Base-by-base conservation (phyloP, 306 rosid genomes). In the Oemleria cerasiformis region DNA sequence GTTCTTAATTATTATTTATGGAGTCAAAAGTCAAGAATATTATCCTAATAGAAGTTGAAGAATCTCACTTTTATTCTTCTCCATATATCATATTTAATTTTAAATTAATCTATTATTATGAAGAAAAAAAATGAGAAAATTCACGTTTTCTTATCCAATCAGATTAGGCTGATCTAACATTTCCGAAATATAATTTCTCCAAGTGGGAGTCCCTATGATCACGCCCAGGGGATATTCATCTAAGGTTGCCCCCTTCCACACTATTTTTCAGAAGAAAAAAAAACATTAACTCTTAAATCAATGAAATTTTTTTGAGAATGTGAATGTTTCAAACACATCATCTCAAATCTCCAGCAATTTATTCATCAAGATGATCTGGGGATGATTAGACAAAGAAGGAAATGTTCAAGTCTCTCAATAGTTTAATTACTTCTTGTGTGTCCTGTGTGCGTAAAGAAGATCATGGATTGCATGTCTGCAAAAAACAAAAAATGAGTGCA, bases 401-500 rank as follows among this genome's bases (percentile, higher is more conserved):
- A 79, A 10, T 12, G 63, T 60, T 42, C 65, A 50, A 44, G 47
- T 20, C 21, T 68, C 44, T 40, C 40, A 68, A 55, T 9, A 40
- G 42, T 70, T 19, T 56, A 55, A 16, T 10, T 67, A 40, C 17
- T 30, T 66, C 16, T 16, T 48, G 7, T 15, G 53, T 15, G 5
- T 49, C 13, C 44, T 41, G 44, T 41, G 7, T 4, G 44, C 0
- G 44, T 41, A 13, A 17, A 48, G n/a, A 48, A 1, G 20, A 19
- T 7, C 7, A 19, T 71, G 66, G 66, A 58, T 34, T 9, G 49
- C 74, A 70, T 57, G 56, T 57, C 65, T 70, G 12, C 44, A 58
- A 58, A 70, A 40, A 13, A 21, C 13, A 43, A 25, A 30, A 30
- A 1, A 1, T 30, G 8, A 71, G 44, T 17, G n/a, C 34, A 25